Base-by-base conservation (phyloP, 2,329 filamentous ascomycete species). In the Teratosphaeria viscida region DNA sequence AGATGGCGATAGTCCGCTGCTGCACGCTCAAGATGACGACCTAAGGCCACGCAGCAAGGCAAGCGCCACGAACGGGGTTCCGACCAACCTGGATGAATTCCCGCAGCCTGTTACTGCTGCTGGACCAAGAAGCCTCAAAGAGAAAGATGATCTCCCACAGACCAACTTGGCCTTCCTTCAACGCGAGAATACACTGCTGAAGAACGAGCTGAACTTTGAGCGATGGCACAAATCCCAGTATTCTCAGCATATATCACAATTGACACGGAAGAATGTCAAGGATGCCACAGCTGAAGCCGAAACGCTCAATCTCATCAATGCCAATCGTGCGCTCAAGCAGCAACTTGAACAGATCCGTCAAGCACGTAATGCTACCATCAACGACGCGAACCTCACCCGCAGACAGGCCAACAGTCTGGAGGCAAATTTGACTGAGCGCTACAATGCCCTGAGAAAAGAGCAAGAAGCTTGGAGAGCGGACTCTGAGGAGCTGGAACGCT, bases 171-270 rank as follows among this genome's bases (percentile, higher is more conserved):
- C 81, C 1, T 82, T 84, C 64, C 75, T 94, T 3, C 85, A 90
- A 64, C 82, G 87, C 52, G 86, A 91, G 66, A 82, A 90, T n/a
- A 81, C 90, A 57, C 76, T 92, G 2, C 74, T 94, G 11, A 85
- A 87, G 53, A 94, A 92, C 62, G 89, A 94, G 66, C 78, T 94
- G 52, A 89, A 88, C 64, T 94, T 92, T 68, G 90, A 94, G 71
- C 81, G 88, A 29, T 92, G 90, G 72, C 81, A 92, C 67, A 92
- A 92, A 70, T 84, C 90, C 64, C 89, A 94, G 68, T 89, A 92
- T 71, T 83, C 92, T 64, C 83, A 86, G 1, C 88, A 92, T 61
- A 92, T 94, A 69, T 88, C 88, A 0, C 87, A 90, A 67, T 75
- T 94, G 52, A 86, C 89, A 65, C 81, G 88, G 14, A 85, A 85